Base-by-base conservation (phyloP, 495 filamentous ascomycete genomes). In the Daldinia caldariorum region DNA sequence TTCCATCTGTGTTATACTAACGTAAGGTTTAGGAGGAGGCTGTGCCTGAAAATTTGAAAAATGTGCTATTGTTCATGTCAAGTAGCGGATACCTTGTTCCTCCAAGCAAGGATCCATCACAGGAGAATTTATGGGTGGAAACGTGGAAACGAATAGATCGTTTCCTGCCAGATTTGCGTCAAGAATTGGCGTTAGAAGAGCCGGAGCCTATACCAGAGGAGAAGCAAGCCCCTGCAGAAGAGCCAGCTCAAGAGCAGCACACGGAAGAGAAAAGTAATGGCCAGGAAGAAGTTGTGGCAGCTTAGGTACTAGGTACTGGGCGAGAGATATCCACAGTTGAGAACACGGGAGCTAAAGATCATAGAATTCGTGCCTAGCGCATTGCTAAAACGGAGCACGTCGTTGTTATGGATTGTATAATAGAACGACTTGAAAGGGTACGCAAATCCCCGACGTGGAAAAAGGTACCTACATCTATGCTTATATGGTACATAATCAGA, bases 1-100 rank as follows among this genome's bases (percentile, higher is more conserved):
- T 18, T 14, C 32, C 16, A 37, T 37, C 26, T n/a, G 6, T 14
- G 32, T 4, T 16, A 2, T 37, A 60, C 73, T 79, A 72, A 77
- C 54, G n/a, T 22, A 9, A 39, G 56, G 20, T 72, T 60, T 69
- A 94, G 90, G 93, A 97, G 79, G 94, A 98, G 83, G 94, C 95
- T 32, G 92, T 99, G 3, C 92, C 94, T 4, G 96, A 99, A 77
- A 93, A 91, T 71, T 81, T 99, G 66, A 99, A 98, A 80, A 99
- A 99, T 67, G 93, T 98, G 58, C 83, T 99, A 13, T 85, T 98
- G 13, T 94, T 99, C 70, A 98, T 99, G 95, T 88, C 92, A 2
- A 93, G 88, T 75, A 93, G 90, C 41, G 94, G 92, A 32, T 94
- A 92, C 70, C 87, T 99, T 6, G 89, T 92, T 0, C 86, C 91